Conservation (phyloP, 345 rosid species). For the Citrus medica region DNA sequence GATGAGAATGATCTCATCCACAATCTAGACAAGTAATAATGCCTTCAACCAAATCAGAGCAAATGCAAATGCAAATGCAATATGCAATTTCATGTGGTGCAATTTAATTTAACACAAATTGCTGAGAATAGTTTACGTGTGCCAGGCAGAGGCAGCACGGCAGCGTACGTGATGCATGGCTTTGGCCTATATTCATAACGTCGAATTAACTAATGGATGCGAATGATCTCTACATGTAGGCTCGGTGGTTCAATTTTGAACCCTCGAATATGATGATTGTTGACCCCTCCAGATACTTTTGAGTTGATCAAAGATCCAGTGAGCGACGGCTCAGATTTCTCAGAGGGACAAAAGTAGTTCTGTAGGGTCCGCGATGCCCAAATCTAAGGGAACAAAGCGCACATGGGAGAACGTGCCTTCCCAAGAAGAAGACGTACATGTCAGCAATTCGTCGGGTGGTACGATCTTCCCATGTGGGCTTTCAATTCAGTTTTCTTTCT, state of each 20-base stretch:
- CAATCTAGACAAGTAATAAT: not conserved
- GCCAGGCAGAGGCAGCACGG: not conserved
- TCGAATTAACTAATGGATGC: not conserved
- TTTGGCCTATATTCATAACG: too few relatives aligned
- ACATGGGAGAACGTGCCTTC: constrained; percentile 27
- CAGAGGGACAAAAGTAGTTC: not conserved
- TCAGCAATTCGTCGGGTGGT: constrained; percentile 3
- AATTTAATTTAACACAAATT: not conserved
- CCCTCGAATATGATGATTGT: not conserved
- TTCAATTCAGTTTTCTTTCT: not conserved
- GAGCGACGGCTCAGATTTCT: not conserved
- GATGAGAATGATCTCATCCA: not conserved
- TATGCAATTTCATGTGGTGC: not conserved
- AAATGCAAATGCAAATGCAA: not conserved
- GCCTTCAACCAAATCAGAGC: not conserved
- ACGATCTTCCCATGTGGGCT: constrained; percentile 8
- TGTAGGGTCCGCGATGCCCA: not conserved
- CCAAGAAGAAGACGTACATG: not conserved
- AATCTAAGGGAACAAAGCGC: constrained; percentile 13
- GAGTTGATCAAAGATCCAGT: not conserved
- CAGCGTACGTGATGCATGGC: too few relatives aligned
- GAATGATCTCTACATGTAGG: too few relatives aligned
- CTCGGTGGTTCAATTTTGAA: not conserved
- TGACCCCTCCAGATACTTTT: not conserved
- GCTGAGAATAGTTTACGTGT: not conserved